Percentiles rank a stretch among this genome's conserved stretches.
phyloP scores from a whole-genome alignment of 768 basidiomycete species.

The Candolleomyces aberdarensis region DNA sequence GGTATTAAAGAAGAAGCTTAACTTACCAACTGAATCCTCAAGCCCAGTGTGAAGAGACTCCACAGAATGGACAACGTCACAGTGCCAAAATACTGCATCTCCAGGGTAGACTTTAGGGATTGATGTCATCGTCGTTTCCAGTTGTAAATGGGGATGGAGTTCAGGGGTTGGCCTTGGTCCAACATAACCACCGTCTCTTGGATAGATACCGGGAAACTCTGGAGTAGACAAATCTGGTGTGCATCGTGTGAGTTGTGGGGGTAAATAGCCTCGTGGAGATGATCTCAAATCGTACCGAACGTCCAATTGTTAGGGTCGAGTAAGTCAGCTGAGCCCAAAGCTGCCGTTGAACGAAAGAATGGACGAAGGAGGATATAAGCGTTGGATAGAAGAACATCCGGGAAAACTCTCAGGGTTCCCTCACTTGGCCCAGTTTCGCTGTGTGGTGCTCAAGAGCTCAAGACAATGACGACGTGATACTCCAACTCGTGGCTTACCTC shows the following conservation, averaged over 20 bases:
- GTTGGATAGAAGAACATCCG: conserved; percentile 62
- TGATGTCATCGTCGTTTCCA: conserved; percentile 65
- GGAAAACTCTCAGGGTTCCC: conserved; percentile 69
- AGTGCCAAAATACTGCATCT: conserved; percentile 80
- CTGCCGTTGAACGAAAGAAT: conserved; percentile 60
- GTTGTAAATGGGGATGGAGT: conserved; percentile 65
- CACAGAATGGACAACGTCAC: conserved; percentile 50
- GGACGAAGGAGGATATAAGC: conserved; percentile 73
- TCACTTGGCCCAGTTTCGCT: conserved; percentile 67
- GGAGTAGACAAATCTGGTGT: neutral
- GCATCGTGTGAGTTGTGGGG: neutral
- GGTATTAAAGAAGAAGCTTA: neutral
- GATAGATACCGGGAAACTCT: conserved; percentile 56
- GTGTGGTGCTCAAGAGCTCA: conserved; percentile 10
- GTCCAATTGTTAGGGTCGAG: conserved; percentile 52
- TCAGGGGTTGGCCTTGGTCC: conserved; percentile 49
- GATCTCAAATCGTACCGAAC: conserved; percentile 32
- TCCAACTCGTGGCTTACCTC: conserved; percentile 37
- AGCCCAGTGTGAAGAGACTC: conserved; percentile 51
- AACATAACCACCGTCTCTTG: conserved; percentile 33
- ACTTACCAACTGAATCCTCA: conserved; percentile 52
- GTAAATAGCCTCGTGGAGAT: neutral
- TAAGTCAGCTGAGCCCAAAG: conserved; percentile 37
- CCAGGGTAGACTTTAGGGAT: conserved; percentile 72
- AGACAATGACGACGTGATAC: neutral